Evolutionary conservation across 257 asterid species (phyloP).

Genomic region (Scutellaria barbata): DNA sequence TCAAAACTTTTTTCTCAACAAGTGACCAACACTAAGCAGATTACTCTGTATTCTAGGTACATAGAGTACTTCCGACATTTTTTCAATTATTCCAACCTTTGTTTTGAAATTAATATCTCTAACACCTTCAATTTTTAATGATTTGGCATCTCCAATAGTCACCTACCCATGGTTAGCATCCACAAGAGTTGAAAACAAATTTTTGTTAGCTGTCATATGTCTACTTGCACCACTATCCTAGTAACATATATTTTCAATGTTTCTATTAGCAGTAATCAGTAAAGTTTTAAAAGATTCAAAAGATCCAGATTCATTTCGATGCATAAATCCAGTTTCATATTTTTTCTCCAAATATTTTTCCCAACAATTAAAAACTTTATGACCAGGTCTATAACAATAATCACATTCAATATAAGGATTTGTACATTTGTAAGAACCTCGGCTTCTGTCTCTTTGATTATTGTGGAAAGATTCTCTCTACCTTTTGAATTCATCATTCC

Average conservation of each 20-base stretch:
- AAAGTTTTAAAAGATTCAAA: too few relatives aligned
- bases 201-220: not conserved
- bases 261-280: too few relatives aligned
- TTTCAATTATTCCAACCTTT: not conserved
- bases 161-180: not conserved
- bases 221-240: not conserved
- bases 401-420: too few relatives aligned
- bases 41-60: not conserved
- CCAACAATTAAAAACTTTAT: too few relatives aligned
- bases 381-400: too few relatives aligned
- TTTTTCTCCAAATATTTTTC: too few relatives aligned
- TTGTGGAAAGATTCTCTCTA: not conserved
- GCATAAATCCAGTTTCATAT: too few relatives aligned
- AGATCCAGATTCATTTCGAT: too few relatives aligned
- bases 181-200: not conserved
- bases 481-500: not conserved
- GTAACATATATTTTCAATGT: not conserved
- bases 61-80: constrained; percentile 4
- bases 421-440: too few relatives aligned
- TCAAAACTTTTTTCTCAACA: not conserved
- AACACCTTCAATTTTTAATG: constrained; percentile 17
- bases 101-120: not conserved
- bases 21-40: not conserved
- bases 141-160: too few relatives aligned
- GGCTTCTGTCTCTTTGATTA: not conserved